phyloP scores from a whole-genome alignment of 1,139 yeast species.

The Kluyveromyces marxianus region DNA sequence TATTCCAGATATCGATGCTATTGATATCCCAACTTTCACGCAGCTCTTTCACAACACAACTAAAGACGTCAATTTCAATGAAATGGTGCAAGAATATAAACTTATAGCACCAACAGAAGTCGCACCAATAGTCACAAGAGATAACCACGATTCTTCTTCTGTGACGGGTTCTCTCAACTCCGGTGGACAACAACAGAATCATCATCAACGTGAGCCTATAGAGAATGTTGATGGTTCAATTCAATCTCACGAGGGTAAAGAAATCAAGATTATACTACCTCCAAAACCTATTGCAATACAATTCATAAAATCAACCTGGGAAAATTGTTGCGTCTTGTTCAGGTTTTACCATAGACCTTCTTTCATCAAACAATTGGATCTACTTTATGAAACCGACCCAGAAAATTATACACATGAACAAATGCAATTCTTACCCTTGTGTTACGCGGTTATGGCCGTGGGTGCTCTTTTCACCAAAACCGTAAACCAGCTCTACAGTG shows the following conservation, averaged over 20 bases:
- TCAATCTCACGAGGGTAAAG: slow-evolving; percentile 34
- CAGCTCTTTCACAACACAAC: slow-evolving; percentile 21
- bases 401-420: slow-evolving; percentile 58
- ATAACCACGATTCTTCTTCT: slow-evolving; percentile 12
- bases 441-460: slow-evolving; percentile 66
- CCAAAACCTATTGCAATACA: slow-evolving; percentile 68
- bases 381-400: slow-evolving; percentile 60
- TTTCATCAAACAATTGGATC: slow-evolving; percentile 53
- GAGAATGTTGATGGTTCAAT: slow-evolving; percentile 33
- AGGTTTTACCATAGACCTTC: slow-evolving; percentile 86
- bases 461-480: slow-evolving; percentile 64
- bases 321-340: slow-evolving; percentile 78
- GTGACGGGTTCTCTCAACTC: slow-evolving; percentile 5
- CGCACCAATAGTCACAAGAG: slow-evolving; percentile 12
- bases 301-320: slow-evolving; percentile 75
- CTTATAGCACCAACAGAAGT: slow-evolving; percentile 13
- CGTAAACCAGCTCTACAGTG: slow-evolving; percentile 5
- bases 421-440: slow-evolving; percentile 63
- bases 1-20: slow-evolving; percentile 20
- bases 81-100: slow-evolving; percentile 22
- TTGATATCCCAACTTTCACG: slow-evolving; percentile 24
- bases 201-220: slow-evolving; percentile 5
- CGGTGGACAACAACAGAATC: not conserved
- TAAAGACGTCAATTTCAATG: slow-evolving; percentile 12
- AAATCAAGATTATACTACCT: slow-evolving; percentile 66